Base-by-base conservation (phyloP, 805 yeast species). In the Pichia exigua region DNA sequence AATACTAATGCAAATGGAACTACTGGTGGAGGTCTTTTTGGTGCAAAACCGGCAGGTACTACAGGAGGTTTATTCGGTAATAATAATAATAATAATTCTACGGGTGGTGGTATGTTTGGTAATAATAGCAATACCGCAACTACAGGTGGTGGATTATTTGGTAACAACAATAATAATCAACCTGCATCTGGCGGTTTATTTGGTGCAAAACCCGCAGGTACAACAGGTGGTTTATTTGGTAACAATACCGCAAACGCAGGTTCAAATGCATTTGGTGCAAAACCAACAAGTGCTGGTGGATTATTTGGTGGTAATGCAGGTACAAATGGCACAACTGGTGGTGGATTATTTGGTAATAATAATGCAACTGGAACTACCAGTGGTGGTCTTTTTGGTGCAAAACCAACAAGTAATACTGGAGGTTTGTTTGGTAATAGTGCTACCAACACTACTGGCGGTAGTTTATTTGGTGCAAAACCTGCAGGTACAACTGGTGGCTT, bases 321-420 rank as follows among this genome's bases (percentile, higher is more conserved):
- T 11, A 55, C 57, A 7, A 17, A 20, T 17, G 39, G 39, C 44
- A 55, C 53, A 26, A 49, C 68, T 43, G 68, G 65, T 7, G 55
- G 54, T 57, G 51, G 56, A 54, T 40, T 60, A 4, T 64, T 64
- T 52, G 66, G 70, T 39, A 56, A 54, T 43, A 58, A 52, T 38
- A 44, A 40, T 27, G 54, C 24, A 45, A 59, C 49, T 2, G 21
- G 39, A 39, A 42, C 51, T 17, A 47, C 58, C 9, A 53, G 50
- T n/a, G 72, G 73, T 18, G 76, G 77, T 1, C 51, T 73, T 42
- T 74, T 75, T 59, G 78, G 77, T 18, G 51, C 50, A 28, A 30
- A 52, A 42, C 51, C 57, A 2, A 50, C 59, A 10, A 44, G 46
- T 15, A 46, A 55, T 2, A 42, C 70, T 27, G 77, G 78, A 40